Percentiles rank a stretch among this genome's conserved stretches.
phyloP scores from a whole-genome alignment of 768 basidiomycete species.

The Russula emetica region DNA sequence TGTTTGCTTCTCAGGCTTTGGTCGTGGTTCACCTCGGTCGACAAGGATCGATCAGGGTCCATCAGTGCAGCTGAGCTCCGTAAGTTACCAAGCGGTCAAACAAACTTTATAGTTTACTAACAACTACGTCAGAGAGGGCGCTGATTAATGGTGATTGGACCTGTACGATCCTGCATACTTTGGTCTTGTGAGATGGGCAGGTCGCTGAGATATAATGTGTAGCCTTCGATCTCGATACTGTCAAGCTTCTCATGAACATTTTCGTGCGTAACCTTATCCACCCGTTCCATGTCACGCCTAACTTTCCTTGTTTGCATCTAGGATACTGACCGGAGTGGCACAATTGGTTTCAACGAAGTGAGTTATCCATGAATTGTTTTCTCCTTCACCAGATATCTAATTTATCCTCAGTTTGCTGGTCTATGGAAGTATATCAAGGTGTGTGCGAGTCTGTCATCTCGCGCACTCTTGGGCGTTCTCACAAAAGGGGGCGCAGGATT shows the following conservation, averaged over 20 bases:
- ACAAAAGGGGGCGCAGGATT: constrained; percentile 46
- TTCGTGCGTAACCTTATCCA: constrained; percentile 51
- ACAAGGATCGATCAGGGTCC: constrained; percentile 61
- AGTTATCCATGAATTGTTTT: not conserved
- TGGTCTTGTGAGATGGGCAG: not conserved
- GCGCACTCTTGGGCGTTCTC: not conserved
- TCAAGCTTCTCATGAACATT: constrained; percentile 78
- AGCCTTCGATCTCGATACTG: constrained; percentile 85
- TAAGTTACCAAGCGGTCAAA: constrained; percentile 36
- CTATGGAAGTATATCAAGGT: constrained; percentile 81
- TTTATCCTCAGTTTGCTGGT: constrained; percentile 51
- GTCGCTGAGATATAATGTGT: not conserved
- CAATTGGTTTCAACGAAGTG: constrained; percentile 76
- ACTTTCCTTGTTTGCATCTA: constrained; percentile 22
- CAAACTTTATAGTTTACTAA: not conserved
- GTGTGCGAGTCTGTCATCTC: constrained; percentile 1
- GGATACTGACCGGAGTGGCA: constrained; percentile 73
- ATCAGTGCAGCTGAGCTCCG: constrained; percentile 65
- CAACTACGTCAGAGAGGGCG: constrained; percentile 39
- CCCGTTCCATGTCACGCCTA: not conserved
- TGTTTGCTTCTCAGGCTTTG: constrained; percentile 48
- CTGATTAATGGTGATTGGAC: constrained; percentile 68
- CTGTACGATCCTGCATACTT: constrained; percentile 44
- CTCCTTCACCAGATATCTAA: constrained; percentile 14
- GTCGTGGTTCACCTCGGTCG: constrained; percentile 68